A percentile compares a stretch with the other conserved stretches of the same genome.
phyloP scores from a whole-genome alignment of 75 land plant species.

The Picea glauca region DNA sequence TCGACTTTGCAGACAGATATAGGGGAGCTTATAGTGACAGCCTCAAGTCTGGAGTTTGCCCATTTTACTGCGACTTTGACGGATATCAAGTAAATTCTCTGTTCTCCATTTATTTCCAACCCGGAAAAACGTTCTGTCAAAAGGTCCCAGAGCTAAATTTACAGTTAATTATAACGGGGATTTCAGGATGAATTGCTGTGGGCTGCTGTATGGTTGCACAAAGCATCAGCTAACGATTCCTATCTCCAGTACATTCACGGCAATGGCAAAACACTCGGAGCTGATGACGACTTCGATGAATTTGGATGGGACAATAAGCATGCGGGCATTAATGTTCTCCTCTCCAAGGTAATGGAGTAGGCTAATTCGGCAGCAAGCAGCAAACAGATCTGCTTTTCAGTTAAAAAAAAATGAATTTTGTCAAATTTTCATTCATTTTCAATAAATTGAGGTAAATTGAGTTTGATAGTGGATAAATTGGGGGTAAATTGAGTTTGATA shows the following conservation, averaged over 20 bases:
- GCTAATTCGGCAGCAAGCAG: too few relatives aligned
- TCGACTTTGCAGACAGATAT: conserved; percentile 72
- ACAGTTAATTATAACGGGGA: too few relatives aligned
- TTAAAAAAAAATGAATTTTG: neutral
- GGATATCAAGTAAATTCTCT: conserved; percentile 59
- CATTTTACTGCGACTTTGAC: conserved; percentile 89
- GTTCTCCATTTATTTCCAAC: neutral
- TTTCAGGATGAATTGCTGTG: conserved; percentile 68
- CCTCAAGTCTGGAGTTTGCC: conserved; percentile 67
- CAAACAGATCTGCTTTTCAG: too few relatives aligned
- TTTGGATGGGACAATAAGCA: conserved; percentile 79
- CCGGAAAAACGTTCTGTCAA: too few relatives aligned
- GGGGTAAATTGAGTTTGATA: too few relatives aligned
- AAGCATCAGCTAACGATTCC: conserved; percentile 42
- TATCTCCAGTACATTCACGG: conserved; percentile 49
- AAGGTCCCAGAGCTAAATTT: too few relatives aligned
- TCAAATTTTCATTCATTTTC: too few relatives aligned
- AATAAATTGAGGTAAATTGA: too few relatives aligned
- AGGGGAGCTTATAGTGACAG: conserved; percentile 84
- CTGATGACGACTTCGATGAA: conserved; percentile 46
- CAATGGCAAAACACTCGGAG: conserved; percentile 55
- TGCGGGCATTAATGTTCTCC: conserved; percentile 58
- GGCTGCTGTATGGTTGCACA: conserved; percentile 73
- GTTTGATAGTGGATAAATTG: too few relatives aligned
- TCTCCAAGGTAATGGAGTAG: conserved; percentile 38